Evolutionary conservation across 495 filamentous ascomycete species (phyloP), one percentile per base, ranked within the genome.

Genomic region (Trichoderma erinaceum): DNA sequence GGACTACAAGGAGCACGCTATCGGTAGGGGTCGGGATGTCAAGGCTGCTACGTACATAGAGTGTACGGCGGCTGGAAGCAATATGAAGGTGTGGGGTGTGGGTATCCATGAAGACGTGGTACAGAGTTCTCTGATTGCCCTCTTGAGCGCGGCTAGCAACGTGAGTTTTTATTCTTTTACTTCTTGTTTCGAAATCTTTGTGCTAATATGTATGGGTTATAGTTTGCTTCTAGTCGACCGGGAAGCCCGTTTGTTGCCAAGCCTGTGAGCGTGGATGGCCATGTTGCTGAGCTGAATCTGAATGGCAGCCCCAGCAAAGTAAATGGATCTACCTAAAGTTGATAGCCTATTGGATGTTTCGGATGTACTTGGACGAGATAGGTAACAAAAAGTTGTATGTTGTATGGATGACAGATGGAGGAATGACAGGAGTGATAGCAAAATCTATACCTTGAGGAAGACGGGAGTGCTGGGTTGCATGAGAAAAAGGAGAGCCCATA

Each of bases 101-200:
- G 95, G 94, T 38, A 38, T 29, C 29, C 92, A 97, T 76, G 89
- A 94, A 73, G 95, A 99, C 80, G 91, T 96, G 46, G 92, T 96
- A 16, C 92, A 97, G 79, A 92, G 91, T 71, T 92, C 88, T 78
- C 83, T 98, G 75, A 92, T 93, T 76, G 94, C 95, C 48, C 83
- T 98, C 50, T 80, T 99, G 73, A 88, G 87, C 67, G 94, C 95
- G 41, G 95, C 95, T 41, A 90, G 87, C 80, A 95, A 89, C 72
- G 93, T 95, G 85, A 86, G 90, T 84, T 64, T 46, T n/a, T 35
- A 16, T 18, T 15, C 12, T 15, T 46, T 16, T 63, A 35, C 1
- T 18, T 21, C 63, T 18, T 23, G 23, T 21, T 67, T 66, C 44
- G 32, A 25, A n/a, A 32, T n/a, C 4, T 29, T 10, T 41, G 7